A percentile compares a stretch with the other conserved stretches of the same genome.
phyloP scores from a whole-genome alignment of 164 flowering plant species.

The Piper betle region DNA sequence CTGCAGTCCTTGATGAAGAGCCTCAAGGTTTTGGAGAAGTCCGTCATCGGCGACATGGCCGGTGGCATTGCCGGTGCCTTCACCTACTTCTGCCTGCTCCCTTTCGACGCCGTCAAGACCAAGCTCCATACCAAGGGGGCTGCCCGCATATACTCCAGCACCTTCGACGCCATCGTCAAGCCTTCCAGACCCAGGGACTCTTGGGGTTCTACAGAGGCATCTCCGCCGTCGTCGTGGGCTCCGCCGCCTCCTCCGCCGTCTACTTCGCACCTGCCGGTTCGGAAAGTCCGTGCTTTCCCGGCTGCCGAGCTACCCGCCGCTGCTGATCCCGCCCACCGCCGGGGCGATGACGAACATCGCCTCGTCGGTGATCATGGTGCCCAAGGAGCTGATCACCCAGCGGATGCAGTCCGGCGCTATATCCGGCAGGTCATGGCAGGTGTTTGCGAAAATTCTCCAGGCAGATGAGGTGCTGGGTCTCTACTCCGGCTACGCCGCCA shows the following conservation, averaged over 20 bases:
- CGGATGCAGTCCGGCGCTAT: conserved; percentile 87
- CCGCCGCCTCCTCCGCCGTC: conserved; percentile 73
- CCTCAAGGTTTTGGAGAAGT: conserved; percentile 51
- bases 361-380: conserved; percentile 95
- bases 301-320: conserved; percentile 35
- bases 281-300: conserved; percentile 75
- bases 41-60: conserved; percentile 66
- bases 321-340: conserved; percentile 84
- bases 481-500: conserved; percentile 89
- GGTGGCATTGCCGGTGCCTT: conserved; percentile 93
- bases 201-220: conserved; percentile 83
- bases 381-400: conserved; percentile 85
- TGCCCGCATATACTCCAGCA: conserved; percentile 41
- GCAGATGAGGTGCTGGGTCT: conserved; percentile 82
- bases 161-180: conserved; percentile 62
- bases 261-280: conserved; percentile 93
- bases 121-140: conserved; percentile 87
- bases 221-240: conserved; percentile 89
- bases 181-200: conserved; percentile 58
- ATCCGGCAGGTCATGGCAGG: conserved; percentile 77
- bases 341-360: conserved; percentile 97
- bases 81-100: conserved; percentile 76
- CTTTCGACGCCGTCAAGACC: conserved; percentile 86
- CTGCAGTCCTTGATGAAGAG: conserved; percentile 24
- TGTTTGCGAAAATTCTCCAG: conserved; percentile 56